These are phyloP conservation scores for Malus hybrid DNA, from an alignment of 331 rosid species.

Conservation along the genomic window DNA sequence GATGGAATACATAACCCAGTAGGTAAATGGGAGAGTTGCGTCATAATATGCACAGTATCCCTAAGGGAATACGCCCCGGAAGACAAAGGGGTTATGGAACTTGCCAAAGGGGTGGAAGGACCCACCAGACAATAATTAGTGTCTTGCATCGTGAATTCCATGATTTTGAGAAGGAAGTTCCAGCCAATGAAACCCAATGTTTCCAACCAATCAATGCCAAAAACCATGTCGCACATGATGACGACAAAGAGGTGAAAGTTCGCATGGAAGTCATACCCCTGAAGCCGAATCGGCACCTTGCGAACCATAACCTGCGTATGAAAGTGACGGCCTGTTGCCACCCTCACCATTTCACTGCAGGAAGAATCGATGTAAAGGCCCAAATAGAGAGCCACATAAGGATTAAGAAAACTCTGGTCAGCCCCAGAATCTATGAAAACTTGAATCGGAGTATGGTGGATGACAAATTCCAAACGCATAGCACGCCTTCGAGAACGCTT, in stretches of 20 bases:
- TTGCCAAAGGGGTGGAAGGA: fast-evolving
- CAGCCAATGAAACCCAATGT: not conserved
- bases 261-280: not conserved
- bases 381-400: fast-evolving
- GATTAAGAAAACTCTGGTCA: no score
- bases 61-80: fast-evolving
- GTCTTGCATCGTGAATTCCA: not conserved
- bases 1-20: no score
- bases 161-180: not conserved
- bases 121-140: not conserved
- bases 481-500: no score
- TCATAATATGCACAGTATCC: no score
- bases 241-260: not conserved
- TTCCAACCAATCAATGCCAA: not conserved
- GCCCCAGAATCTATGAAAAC: no score
- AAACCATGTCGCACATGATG: not conserved
- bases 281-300: fast-evolving
- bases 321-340: fast-evolving
- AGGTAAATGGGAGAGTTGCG: no score
- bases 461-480: no score
- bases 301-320: fast-evolving
- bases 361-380: no score
- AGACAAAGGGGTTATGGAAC: no score
- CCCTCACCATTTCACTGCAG: fast-evolving
- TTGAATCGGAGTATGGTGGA: no score